Evolutionary conservation across 495 filamentous ascomycete species (phyloP).

Genomic region (Podospora conica): DNA sequence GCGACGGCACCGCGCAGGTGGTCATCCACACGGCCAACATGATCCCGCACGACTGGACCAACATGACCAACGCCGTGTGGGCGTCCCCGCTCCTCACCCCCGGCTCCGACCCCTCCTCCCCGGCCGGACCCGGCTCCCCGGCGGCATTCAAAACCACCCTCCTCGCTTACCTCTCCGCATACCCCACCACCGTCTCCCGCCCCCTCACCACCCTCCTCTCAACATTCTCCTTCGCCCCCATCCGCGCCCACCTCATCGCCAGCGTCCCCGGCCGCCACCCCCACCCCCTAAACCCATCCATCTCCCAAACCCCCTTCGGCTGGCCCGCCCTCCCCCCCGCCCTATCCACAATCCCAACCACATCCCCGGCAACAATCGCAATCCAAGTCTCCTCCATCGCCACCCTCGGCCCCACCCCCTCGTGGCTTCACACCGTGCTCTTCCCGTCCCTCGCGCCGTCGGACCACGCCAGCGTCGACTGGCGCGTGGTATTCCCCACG

Average conservation of each 20-base stretch:
- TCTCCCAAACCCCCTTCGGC: background rate
- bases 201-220: slow-evolving; percentile 50
- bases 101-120: background rate
- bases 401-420: slow-evolving; percentile 64
- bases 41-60: slow-evolving; percentile 77
- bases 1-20: slow-evolving; percentile 71
- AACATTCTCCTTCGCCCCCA: slow-evolving; percentile 61
- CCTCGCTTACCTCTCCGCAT: slow-evolving; percentile 63
- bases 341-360: background rate
- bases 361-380: slow-evolving; percentile 43
- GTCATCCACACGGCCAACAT: slow-evolving; percentile 89
- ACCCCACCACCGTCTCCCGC: slow-evolving; percentile 46
- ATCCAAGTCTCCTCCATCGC: slow-evolving; percentile 80
- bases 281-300: background rate
- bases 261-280: slow-evolving; percentile 61
- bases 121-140: slow-evolving; percentile 53
- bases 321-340: background rate
- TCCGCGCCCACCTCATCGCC: slow-evolving; percentile 69
- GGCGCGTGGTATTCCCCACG: slow-evolving; percentile 74
- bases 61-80: slow-evolving; percentile 86
- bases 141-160: slow-evolving; percentile 65
- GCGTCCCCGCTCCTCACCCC: slow-evolving; percentile 64
- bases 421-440: slow-evolving; percentile 66
- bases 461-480: slow-evolving; percentile 10
- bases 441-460: slow-evolving; percentile 46